phyloP scores from a whole-genome alignment of 164 flowering plant species.

The Malania oleifera region DNA sequence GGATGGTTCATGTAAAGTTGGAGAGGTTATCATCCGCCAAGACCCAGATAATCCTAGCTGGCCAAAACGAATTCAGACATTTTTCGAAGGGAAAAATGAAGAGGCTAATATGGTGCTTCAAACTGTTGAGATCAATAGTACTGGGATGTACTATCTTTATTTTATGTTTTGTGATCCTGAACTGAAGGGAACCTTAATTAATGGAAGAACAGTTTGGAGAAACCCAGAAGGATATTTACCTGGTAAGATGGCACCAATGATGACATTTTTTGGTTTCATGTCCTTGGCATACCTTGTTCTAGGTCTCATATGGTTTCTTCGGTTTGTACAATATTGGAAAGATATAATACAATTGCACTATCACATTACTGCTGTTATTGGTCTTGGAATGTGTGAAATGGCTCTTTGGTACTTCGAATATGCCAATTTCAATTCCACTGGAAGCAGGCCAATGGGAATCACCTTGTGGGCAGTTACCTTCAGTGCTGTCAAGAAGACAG shows the following conservation, averaged over 20 bases:
- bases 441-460: conserved; percentile 71
- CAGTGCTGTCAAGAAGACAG: conserved; percentile 65
- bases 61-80: conserved; percentile 59
- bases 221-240: conserved; percentile 87
- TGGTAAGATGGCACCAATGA: conserved; percentile 78
- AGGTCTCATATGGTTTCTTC: conserved; percentile 75
- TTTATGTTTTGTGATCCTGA: conserved; percentile 71
- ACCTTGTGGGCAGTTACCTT: conserved; percentile 85
- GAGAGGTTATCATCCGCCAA: conserved; percentile 64
- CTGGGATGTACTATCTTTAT: conserved; percentile 83
- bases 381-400: conserved; percentile 91
- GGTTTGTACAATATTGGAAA: conserved; percentile 76
- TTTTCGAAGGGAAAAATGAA: conserved; percentile 44
- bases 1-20: conserved; percentile 44
- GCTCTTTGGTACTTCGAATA: conserved; percentile 86
- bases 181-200: conserved; percentile 55
- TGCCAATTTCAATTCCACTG: conserved; percentile 71
- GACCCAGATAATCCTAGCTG: conserved; percentile 46
- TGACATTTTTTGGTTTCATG: conserved; percentile 78
- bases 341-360: conserved; percentile 65
- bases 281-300: conserved; percentile 74
- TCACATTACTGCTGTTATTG: conserved; percentile 73
- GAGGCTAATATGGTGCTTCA: conserved; percentile 34
- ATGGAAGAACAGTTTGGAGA: conserved; percentile 80
- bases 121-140: conserved; percentile 44